Conservation (phyloP, 2,329 filamentous ascomycete genomes). For the Trichoderma oligosporum region DNA sequence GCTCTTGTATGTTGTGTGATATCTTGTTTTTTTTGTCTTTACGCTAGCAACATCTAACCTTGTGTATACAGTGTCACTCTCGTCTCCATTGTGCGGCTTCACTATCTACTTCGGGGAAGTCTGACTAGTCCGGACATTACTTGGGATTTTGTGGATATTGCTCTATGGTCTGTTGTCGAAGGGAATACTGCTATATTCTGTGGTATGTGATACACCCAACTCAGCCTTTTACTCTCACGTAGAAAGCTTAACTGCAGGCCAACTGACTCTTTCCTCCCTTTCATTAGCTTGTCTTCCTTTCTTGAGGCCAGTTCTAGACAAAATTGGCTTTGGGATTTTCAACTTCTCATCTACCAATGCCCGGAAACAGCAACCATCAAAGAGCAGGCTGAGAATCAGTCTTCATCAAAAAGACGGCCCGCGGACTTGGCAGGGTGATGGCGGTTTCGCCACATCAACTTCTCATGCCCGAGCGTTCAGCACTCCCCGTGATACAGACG, state of each 20-base stretch:
- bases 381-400: not conserved
- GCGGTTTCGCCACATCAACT: conserved; percentile 3
- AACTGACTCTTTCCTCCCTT: not conserved
- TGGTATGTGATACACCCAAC: conserved; percentile 17
- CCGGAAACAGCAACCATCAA: conserved; percentile 7
- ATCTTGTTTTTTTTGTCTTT: not conserved
- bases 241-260: not conserved
- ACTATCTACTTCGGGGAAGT: conserved; percentile 19
- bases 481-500: conserved; percentile 9
- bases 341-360: conserved; percentile 5
- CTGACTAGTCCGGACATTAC: conserved; percentile 25
- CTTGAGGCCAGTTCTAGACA: conserved; percentile 17
- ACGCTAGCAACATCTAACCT: not conserved
- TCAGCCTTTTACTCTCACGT: not conserved
- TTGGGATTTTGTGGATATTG: conserved; percentile 26
- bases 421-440: conserved; percentile 14
- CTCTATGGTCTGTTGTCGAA: conserved; percentile 27
- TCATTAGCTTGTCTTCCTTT: conserved; percentile 20
- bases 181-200: conserved; percentile 27
- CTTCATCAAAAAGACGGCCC: not conserved
- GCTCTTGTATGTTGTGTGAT: conserved; percentile 23
- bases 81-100: conserved; percentile 22
- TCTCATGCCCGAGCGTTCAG: conserved; percentile 15
- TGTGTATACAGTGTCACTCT: conserved; percentile 16
- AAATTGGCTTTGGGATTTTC: conserved; percentile 11